A percentile compares a stretch with the other conserved stretches of the same genome.
phyloP scores from a whole-genome alignment of 352 stramenopile genomes.

The Globisporangium emineosum region DNA sequence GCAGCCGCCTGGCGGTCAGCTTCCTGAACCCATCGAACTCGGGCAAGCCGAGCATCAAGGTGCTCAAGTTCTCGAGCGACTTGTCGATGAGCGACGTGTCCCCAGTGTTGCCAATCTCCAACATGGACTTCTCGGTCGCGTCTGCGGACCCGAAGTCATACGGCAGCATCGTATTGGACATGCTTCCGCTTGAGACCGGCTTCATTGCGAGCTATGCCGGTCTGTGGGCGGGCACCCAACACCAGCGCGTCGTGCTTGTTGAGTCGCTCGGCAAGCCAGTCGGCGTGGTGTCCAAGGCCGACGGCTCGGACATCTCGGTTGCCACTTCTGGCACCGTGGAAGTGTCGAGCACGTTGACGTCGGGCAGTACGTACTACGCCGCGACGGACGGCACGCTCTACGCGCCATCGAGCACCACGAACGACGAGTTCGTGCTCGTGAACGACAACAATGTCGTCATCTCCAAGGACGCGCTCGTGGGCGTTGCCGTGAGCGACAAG shows the following conservation, averaged over 20 bases:
- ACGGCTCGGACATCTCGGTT: constrained; percentile 49
- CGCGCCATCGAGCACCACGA: constrained; percentile 38
- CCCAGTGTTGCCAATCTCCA: constrained; percentile 62
- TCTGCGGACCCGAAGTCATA: constrained; percentile 49
- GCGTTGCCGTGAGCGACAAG: constrained; percentile 55
- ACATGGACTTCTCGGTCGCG: constrained; percentile 63
- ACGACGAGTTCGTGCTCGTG: constrained; percentile 58
- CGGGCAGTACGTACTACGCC: constrained; percentile 64
- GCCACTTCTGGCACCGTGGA: constrained; percentile 63
- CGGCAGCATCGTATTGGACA: constrained; percentile 53
- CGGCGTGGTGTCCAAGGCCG: constrained; percentile 62
- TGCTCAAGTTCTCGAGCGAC: constrained; percentile 64
- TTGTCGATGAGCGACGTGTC: constrained; percentile 48
- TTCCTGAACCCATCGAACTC: constrained; percentile 78
- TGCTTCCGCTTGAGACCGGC: constrained; percentile 48
- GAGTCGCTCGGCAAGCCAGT: constrained; percentile 69
- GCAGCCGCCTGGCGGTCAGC: constrained; percentile 54
- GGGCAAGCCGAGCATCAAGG: constrained; percentile 71
- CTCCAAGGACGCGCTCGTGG: constrained; percentile 72
- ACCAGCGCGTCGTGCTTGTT: constrained; percentile 69
- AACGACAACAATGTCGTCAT: constrained; percentile 71
- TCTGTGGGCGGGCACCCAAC: constrained; percentile 45
- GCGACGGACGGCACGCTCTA: constrained; percentile 64
- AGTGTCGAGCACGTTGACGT: constrained; percentile 30
- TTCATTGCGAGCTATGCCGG: constrained; percentile 60